phyloP scores from a whole-genome alignment of 164 flowering plant species.

The Aristolochia fimbriata region DNA sequence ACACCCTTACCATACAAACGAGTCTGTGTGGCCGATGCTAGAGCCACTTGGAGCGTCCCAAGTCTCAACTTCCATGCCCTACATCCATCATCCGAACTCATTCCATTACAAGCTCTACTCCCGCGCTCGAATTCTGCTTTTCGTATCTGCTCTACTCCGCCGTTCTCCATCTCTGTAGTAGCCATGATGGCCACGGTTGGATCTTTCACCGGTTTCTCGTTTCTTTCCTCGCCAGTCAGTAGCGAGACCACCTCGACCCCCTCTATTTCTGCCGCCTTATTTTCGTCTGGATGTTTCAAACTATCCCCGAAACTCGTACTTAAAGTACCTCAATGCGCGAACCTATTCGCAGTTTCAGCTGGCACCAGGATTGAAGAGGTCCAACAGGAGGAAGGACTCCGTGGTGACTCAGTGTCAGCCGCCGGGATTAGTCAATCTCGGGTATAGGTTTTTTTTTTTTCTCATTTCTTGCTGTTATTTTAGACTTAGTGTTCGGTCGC shows the following conservation, averaged over 20 bases:
- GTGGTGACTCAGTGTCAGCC: neutral
- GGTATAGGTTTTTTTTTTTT: neutral
- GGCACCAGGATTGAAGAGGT: slow-evolving; percentile 7
- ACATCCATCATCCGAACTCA: neutral
- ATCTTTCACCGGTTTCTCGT: slow-evolving; percentile 14
- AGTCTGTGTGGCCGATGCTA: neutral
- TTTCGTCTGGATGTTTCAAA: slow-evolving; percentile 2
- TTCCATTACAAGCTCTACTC: neutral
- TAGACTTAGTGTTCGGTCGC: neutral
- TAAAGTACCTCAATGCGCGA: slow-evolving; percentile 5
- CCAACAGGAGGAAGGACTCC: slow-evolving; percentile 8
- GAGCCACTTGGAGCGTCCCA: neutral
- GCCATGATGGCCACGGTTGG: slow-evolving; percentile 7
- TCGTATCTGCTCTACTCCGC: too few relatives aligned
- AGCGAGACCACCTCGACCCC: slow-evolving; percentile 4
- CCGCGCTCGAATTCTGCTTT: too few relatives aligned
- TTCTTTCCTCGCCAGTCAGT: slow-evolving; percentile 4
- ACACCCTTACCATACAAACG: too few relatives aligned
- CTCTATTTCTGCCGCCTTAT: neutral
- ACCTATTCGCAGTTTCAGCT: slow-evolving; percentile 9
- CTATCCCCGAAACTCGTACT: neutral
- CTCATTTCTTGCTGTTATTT: neutral
- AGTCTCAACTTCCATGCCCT: neutral
- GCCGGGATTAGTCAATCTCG: neutral
- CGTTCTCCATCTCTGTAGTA: neutral